Evolutionary conservation across 2,329 filamentous ascomycete species (phyloP).

Genomic region (Fusarium chuoi): DNA sequence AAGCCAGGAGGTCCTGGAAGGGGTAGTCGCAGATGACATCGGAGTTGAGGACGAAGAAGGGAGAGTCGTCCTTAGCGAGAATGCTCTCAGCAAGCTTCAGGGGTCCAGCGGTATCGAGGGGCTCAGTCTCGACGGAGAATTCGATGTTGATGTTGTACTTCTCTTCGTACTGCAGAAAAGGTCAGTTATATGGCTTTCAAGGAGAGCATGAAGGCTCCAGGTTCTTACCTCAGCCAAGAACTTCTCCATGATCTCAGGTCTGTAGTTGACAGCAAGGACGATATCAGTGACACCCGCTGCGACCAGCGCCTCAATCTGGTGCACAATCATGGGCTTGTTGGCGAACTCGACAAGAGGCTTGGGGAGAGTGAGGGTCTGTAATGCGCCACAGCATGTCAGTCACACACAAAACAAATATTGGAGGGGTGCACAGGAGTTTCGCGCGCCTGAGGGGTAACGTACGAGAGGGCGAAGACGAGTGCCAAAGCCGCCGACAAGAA

Average conservation of each 20-base stretch:
- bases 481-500: conserved; percentile 98
- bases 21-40: conserved; percentile 99
- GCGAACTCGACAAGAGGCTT: conserved; percentile 98
- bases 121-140: conserved; percentile 96
- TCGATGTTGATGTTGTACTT: conserved; percentile 94
- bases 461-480: conserved; percentile 96
- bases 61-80: conserved; percentile 89
- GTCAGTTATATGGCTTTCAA: conserved; percentile 11
- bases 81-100: conserved; percentile 95
- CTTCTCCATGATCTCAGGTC: conserved; percentile 96
- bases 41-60: conserved; percentile 98
- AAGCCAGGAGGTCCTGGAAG: conserved; percentile 87
- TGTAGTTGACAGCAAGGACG: conserved; percentile 98
- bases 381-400: conserved; percentile 38
- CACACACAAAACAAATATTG: background rate
- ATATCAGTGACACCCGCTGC: conserved; percentile 96
- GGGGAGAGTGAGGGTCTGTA: conserved; percentile 91
- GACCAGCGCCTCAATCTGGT: conserved; percentile 95
- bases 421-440: conserved; percentile 21
- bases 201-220: background rate
- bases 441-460: conserved; percentile 53
- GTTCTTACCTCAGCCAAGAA: conserved; percentile 81
- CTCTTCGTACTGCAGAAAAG: conserved; percentile 76
- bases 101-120: conserved; percentile 92
- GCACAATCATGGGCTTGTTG: conserved; percentile 99